Evolutionary conservation across 208 protist species (phyloP), one percentile per base, ranked within the genome.

Genomic region (Giardia muris): DNA sequence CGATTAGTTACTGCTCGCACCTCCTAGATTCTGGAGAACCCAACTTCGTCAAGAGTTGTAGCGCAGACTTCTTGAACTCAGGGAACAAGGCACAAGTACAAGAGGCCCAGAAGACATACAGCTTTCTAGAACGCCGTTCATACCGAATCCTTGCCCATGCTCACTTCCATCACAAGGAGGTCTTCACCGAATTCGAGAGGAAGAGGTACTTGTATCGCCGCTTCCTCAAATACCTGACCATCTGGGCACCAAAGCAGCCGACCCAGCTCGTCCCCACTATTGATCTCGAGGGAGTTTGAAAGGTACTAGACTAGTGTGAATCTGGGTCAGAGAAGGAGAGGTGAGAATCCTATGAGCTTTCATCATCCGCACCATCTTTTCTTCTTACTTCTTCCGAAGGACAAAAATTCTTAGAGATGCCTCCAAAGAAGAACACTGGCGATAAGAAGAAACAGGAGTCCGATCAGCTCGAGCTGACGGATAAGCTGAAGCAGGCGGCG

Each of bases 61-160:
- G 1, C 19, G 10, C 2, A 10, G 43, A 3, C 2, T 89, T 89
- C 42, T 89, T 89, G 86, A 22, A 4, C 19, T 43, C 86, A 46
- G 42, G 42, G 3, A 89, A 89, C 42, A 89, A 43, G 42, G 3
- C 4, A 4, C 4, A 46, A 4, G 86, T 89, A 89, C 19, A 4
- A 4, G 87, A 90, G 45, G 87, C 87, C 19, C 2, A 2, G n/a
- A 90, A 90, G n/a, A 90, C n/a, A 47, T 90, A 90, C 43, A 4
- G 1, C 42, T 90, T 90, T n/a, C 30, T 90, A 10, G 87, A 90
- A 47, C 1, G 87, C 19, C n/a, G 87, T 67, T 47, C 42, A 4
- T 90, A 90, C 44, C 46, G 87, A 90, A 90, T 90, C 1, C 10
- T 90, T 43, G 87, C 87, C 1, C 87, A 90, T 90, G 87, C 10